phyloP scores from a whole-genome alignment of 768 basidiomycete genomes.

The Chiua virens region DNA sequence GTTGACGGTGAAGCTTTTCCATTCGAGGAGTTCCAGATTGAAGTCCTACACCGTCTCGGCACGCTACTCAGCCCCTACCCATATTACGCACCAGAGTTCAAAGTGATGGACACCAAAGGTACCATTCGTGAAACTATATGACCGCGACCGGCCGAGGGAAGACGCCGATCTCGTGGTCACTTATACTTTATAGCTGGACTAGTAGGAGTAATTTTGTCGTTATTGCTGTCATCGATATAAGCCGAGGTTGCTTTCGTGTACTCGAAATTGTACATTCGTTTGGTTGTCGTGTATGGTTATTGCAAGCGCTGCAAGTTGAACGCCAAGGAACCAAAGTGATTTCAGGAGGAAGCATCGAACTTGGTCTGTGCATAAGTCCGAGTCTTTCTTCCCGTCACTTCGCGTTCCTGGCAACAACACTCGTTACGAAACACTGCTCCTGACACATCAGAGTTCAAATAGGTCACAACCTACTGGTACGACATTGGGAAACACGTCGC shows the following conservation, averaged over 20 bases:
- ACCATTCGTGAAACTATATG: slow-evolving; percentile 14
- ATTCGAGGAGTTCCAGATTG: slow-evolving; percentile 73
- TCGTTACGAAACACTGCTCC: no score
- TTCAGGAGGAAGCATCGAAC: no score
- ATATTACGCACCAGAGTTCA: slow-evolving; percentile 56
- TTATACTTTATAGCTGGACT: neutral
- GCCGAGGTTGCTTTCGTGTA: neutral
- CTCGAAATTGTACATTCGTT: neutral
- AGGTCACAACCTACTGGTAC: no score
- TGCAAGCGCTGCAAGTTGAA: no score
- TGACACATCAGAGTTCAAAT: no score
- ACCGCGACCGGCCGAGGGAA: neutral
- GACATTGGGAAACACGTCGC: no score
- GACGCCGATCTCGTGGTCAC: neutral
- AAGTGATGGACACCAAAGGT: slow-evolving; percentile 26
- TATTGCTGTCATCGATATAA: neutral
- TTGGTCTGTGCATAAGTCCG: no score
- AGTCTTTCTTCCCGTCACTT: no score
- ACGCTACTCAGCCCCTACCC: slow-evolving; percentile 60
- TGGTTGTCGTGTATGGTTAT: neutral
- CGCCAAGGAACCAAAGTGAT: no score
- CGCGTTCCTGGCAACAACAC: no score
- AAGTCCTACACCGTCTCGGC: slow-evolving; percentile 67
- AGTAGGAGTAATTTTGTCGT: neutral
- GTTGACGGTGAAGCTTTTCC: slow-evolving; percentile 81